phyloP scores from a whole-genome alignment of 192 early-diverging fungal genomes.

The Coemansia asiatica region DNA sequence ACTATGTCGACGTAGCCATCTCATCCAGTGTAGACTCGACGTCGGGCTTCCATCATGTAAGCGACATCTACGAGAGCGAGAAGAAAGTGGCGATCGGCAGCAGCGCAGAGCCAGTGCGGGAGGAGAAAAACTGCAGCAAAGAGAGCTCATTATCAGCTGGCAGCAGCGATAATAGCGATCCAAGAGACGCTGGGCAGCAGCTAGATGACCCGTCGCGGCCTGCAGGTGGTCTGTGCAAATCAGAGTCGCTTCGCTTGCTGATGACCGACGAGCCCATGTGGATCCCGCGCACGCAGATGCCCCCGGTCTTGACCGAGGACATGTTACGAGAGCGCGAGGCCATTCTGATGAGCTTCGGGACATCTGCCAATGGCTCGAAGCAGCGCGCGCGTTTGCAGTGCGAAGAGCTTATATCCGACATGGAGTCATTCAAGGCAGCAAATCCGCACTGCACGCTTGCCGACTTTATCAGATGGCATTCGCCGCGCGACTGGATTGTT shows the following conservation, averaged over 20 bases:
- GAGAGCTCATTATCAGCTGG: slow-evolving; percentile 12
- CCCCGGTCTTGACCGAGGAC: slow-evolving; percentile 84
- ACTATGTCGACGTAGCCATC: slow-evolving; percentile 45
- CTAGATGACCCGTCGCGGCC: slow-evolving; percentile 12
- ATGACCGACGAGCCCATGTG: slow-evolving; percentile 64
- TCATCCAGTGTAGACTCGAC: slow-evolving; percentile 50
- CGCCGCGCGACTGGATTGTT: slow-evolving; percentile 88
- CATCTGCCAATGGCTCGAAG: slow-evolving; percentile 67
- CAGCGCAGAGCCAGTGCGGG: background rate
- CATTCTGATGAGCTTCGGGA: slow-evolving; percentile 75
- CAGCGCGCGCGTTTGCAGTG: slow-evolving; percentile 77
- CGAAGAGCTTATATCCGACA: slow-evolving; percentile 67
- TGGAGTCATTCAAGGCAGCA: slow-evolving; percentile 93
- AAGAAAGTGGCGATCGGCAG: slow-evolving; percentile 3
- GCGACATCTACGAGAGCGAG: slow-evolving; percentile 40
- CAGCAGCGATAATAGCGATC: slow-evolving; percentile 11
- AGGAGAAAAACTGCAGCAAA: background rate
- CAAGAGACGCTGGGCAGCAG: slow-evolving; percentile 1
- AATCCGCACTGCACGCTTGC: slow-evolving; percentile 76
- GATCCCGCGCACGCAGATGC: slow-evolving; percentile 69
- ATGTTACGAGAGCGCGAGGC: slow-evolving; percentile 80
- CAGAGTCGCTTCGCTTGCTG: slow-evolving; percentile 55
- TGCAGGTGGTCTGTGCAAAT: slow-evolving; percentile 56
- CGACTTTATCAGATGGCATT: slow-evolving; percentile 95
- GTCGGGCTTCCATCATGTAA: slow-evolving; percentile 51